Conservation (phyloP, 2,329 filamentous ascomycete genomes). For the Colletotrichum nymphaeae region DNA sequence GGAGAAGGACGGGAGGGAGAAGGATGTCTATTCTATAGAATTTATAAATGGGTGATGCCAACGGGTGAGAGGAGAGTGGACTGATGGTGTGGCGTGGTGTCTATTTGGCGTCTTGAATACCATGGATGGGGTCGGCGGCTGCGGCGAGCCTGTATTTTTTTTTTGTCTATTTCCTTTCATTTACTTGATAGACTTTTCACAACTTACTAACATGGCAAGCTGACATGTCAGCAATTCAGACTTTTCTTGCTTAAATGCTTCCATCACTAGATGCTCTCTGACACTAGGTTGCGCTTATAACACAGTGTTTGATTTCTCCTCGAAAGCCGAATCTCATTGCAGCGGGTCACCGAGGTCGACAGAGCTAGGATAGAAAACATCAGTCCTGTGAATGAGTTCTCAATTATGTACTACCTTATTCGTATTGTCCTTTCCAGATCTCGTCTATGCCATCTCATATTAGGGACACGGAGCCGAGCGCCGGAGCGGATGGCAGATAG, state of each 20-base stretch:
- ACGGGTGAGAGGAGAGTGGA: background rate
- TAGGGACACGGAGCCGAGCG: background rate
- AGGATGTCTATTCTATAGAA: slow-evolving; percentile 25
- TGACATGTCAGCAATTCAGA: background rate
- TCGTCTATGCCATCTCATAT: background rate
- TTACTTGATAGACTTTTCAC: background rate
- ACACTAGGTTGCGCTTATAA: too few species aligned
- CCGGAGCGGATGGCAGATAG: background rate
- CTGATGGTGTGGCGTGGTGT: background rate
- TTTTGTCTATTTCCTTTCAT: background rate
- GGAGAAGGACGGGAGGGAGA: slow-evolving; percentile 29
- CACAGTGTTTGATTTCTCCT: too few species aligned
- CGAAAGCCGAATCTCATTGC: too few species aligned
- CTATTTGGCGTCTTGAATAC: background rate
- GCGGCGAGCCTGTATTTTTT: background rate
- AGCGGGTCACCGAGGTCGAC: too few species aligned
- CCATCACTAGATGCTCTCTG: too few species aligned
- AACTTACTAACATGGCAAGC: background rate
- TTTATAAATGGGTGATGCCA: background rate
- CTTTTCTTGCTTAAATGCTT: background rate
- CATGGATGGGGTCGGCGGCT: background rate
- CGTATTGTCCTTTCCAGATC: too few species aligned
- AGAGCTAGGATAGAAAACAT: too few species aligned
- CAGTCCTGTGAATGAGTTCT: too few species aligned
- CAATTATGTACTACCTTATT: too few species aligned